Evolutionary conservation across 2,329 filamentous ascomycete genomes (phyloP).

Genomic region (Emergomyces orientalis): DNA sequence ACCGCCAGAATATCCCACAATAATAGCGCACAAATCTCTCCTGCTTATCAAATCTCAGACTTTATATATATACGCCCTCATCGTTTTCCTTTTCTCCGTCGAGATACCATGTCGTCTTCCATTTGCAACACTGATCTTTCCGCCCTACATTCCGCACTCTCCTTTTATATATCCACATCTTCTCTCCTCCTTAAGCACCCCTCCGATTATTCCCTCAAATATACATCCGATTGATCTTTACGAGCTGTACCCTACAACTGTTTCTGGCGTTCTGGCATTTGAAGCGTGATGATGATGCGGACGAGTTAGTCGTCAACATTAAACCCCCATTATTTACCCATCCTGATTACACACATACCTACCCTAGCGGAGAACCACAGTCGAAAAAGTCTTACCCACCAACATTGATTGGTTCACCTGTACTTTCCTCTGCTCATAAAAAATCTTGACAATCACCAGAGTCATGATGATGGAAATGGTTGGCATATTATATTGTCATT

Average conservation of each 20-base stretch:
- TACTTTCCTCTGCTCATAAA: neutral
- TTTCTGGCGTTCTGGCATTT: slow-evolving; percentile 9
- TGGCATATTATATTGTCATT: neutral
- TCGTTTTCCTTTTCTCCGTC: neutral
- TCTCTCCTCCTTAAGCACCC: neutral
- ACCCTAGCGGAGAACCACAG: neutral
- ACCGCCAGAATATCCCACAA: neutral
- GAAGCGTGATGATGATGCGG: slow-evolving; percentile 11
- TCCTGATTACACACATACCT: neutral
- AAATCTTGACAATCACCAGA: neutral
- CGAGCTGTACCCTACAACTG: slow-evolving; percentile 2
- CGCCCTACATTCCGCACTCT: neutral
- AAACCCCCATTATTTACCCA: neutral
- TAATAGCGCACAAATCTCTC: neutral
- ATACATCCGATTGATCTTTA: slow-evolving; percentile 2
- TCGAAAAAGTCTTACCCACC: neutral
- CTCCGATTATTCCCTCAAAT: neutral
- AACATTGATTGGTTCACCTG: neutral
- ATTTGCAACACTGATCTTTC: neutral
- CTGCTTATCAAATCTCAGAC: neutral
- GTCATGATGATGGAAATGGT: neutral
- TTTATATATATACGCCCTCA: neutral
- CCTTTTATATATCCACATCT: neutral
- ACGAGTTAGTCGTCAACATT: slow-evolving; percentile 8
- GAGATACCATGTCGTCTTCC: neutral